Evolutionary conservation across 148 eudicot genomes (phyloP).

Genomic region (Polygonum aviculare): DNA sequence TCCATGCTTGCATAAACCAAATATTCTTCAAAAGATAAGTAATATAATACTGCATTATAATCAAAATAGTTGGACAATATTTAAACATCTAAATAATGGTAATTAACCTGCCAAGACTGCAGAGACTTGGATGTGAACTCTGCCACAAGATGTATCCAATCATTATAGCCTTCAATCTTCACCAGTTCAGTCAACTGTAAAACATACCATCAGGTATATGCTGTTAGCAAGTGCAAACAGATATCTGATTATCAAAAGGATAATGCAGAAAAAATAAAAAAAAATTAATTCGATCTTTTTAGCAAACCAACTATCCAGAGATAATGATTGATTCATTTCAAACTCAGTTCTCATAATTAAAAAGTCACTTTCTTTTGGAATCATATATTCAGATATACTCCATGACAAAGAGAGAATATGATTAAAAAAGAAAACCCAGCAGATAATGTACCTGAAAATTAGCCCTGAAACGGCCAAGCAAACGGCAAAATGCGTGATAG

Average conservation of each 20-base stretch:
- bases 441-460: slow-evolving; percentile 4
- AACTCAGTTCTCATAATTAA: background rate
- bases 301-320: background rate
- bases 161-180: slow-evolving; percentile 41
- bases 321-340: too few species aligned
- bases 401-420: background rate
- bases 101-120: slow-evolving; percentile 59
- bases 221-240: background rate
- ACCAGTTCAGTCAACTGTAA: slow-evolving; percentile 50
- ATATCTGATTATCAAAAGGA: background rate
- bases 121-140: slow-evolving; percentile 59
- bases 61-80: background rate
- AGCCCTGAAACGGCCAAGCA: slow-evolving; percentile 69
- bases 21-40: background rate
- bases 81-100: background rate
- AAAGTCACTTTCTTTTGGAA: background rate
- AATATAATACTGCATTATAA: background rate
- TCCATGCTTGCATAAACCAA: background rate
- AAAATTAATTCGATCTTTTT: background rate
- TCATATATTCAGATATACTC: background rate
- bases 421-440: background rate
- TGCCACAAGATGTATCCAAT: slow-evolving; percentile 55
- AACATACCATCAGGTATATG: background rate
- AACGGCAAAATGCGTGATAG: slow-evolving; percentile 93
- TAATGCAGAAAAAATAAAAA: background rate